phyloP scores from a whole-genome alignment of 2,329 filamentous ascomycete genomes.

The Fusarium devonianum region DNA sequence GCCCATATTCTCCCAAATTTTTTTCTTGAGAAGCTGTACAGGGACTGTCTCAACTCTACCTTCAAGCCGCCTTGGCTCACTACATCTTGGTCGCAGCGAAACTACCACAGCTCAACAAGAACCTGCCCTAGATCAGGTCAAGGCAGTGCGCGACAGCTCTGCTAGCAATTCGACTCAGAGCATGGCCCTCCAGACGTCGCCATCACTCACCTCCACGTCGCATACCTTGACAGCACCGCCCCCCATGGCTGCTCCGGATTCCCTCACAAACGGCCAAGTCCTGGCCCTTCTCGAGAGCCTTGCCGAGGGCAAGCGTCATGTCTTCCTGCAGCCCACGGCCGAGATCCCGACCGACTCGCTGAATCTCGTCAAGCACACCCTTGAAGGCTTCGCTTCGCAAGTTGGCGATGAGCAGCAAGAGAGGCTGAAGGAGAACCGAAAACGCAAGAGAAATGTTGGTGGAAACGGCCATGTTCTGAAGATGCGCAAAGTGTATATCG shows the following conservation, averaged over 20 bases:
- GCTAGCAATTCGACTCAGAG: constrained; percentile 32
- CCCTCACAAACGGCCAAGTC: constrained; percentile 48
- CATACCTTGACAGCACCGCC: constrained; percentile 66
- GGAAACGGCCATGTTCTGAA: constrained; percentile 67
- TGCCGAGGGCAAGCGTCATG: constrained; percentile 67
- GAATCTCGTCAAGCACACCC: constrained; percentile 77
- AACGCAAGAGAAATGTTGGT: constrained; percentile 73
- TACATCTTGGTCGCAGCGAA: background rate
- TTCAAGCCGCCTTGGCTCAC: constrained; percentile 16
- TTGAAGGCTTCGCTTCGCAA: constrained; percentile 79
- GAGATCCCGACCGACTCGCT: constrained; percentile 74
- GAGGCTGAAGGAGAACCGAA: constrained; percentile 74
- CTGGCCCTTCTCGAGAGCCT: constrained; percentile 65
- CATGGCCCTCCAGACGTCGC: constrained; percentile 56
- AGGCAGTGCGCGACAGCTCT: constrained; percentile 25
- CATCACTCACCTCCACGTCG: constrained; percentile 69
- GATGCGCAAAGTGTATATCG: constrained; percentile 81
- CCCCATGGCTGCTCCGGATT: constrained; percentile 50
- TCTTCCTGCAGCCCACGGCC: constrained; percentile 77
- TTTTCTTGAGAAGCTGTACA: constrained; percentile 32
- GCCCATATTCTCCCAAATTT: constrained; percentile 40
- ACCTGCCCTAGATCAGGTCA: background rate
- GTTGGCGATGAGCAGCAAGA: constrained; percentile 76
- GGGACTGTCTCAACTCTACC: constrained; percentile 32
- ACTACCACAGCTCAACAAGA: background rate